Evolutionary conservation across 306 rosid genomes (phyloP), one percentile per base, ranked within the genome.

Genomic region (Quercus robur): DNA sequence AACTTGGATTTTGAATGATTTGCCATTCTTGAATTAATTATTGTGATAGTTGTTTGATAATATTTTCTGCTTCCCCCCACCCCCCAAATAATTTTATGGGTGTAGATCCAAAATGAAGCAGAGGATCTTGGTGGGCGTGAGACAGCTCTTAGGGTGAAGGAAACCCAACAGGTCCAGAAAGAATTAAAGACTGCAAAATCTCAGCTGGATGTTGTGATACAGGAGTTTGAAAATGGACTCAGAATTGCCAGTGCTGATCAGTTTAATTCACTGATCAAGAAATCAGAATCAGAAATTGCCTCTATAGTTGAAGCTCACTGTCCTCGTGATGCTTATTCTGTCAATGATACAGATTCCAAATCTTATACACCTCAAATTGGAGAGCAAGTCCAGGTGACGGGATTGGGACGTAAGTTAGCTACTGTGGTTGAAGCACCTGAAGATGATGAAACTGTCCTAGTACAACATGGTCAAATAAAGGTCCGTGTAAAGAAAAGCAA

Each of bases 401-500:
- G 86, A 85, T 89, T 94, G 57, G 89, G 97, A 70, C 87, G 85
- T 79, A 94, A 91, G 87, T 78, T 90, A 70, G 97, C 91, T 30
- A 94, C 88, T 44, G 97, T 94, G 51, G 90, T 90, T 55, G 97
- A 93, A 77, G 80, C 78, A 18, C 85, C 90, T 57, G 90, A 84
- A 30, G 90, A 86, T 38, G 97, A 87, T 66, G 95, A 82, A 18
- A 84, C 89, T 55, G 74, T 94, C 83, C 79, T 94, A 41, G 97
- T 94, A 62, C 97, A 89, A 77, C 91, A 93, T 86, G 97, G 97
- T 71, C 90, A 90, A 86, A 83, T 94, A 56, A 93, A 91, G 88
- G 93, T 83, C 54, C 94, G 97, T 46, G 89, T 94, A 84, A 94
- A 90, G 91, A 94, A 85, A 86, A 90, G 84, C 72, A 87, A 84